Base-by-base conservation (phyloP, 805 yeast species). In the Candida methanosorbosa region DNA sequence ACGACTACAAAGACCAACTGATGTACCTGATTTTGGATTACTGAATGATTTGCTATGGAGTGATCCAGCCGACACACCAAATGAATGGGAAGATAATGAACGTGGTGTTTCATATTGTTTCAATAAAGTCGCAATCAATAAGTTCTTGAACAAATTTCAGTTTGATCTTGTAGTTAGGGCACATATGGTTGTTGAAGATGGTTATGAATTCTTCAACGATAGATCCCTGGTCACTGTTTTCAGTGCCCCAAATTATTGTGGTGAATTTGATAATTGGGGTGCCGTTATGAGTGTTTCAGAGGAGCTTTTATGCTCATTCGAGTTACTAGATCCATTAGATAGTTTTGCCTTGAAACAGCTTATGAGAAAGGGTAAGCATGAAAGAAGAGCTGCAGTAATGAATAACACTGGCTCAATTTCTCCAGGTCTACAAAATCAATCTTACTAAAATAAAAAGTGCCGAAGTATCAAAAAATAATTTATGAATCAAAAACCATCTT, bases 261-360 rank as follows among this genome's bases (percentile, higher is more conserved):
- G 87, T n/a, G 87, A 79, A 56, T 79, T 79, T 50, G 85, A 87
- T 55, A 86, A 86, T 50, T 86, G 95, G 95, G 96, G 95, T 18
- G 98, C 98, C 2, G 97, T 90, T 5, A 90, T 90, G 97, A 79
- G 94, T 47, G 97, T 90, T 13, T 75, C 85, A 42, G 96, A 90
- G 43, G 97, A 90, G 48, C 67, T 90, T 44, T 64, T 92, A 38
- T 90, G 98, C 59, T 81, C 92, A 41, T 90, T 90, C 59, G 98
- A 90, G 57, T 70, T 90, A 36, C 66, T 90, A 39, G 96, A 92
- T 59, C 98, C 98, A 8, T 67, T 92, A 47, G 97, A 90, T 60
- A 75, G 94, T 34, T 81, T 82, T 15, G 96, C 96, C 4, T 71
- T 92, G 59, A 88, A 90, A 54, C 95, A 84, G 56, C 92, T 86